phyloP scores from a whole-genome alignment of 176 grass and related monocot genomes.

The Ampelocalamus luodianensis region DNA sequence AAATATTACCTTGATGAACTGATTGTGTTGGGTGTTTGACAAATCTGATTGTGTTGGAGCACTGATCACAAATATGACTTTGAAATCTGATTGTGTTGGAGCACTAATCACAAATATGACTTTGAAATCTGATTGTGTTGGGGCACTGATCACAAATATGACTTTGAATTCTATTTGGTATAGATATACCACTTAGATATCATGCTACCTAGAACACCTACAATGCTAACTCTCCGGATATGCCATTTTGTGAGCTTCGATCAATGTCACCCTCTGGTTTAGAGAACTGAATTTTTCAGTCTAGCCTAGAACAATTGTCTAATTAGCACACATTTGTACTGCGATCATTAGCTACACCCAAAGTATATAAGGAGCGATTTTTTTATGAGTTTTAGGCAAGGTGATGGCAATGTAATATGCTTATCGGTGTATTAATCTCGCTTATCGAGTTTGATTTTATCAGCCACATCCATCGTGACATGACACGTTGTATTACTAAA shows the following conservation, averaged over 20 bases:
- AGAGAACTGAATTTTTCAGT: constrained; percentile 84
- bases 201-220: constrained; percentile 60
- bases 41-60: too few species aligned
- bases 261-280: constrained; percentile 70
- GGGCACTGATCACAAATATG: too few species aligned
- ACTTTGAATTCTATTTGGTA: too few species aligned
- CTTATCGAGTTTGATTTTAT: constrained; percentile 53
- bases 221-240: constrained; percentile 56
- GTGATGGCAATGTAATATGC: background rate
- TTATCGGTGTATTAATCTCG: too few species aligned
- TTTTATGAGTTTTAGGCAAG: constrained; percentile 23
- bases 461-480: background rate
- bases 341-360: constrained; percentile 17
- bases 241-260: constrained; percentile 72
- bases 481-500: background rate
- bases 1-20: too few species aligned
- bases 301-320: constrained; percentile 62
- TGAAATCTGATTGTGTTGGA: too few species aligned
- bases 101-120: too few species aligned
- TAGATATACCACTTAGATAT: too few species aligned
- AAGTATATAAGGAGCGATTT: constrained; percentile 29
- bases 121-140: too few species aligned
- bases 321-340: constrained; percentile 48
- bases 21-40: too few species aligned
- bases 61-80: too few species aligned